Percentiles rank a stretch among this genome's conserved stretches.
Conservation (phyloP, 768 basidiomycete genomes). For the Cystobasidium ongulense region DNA sequence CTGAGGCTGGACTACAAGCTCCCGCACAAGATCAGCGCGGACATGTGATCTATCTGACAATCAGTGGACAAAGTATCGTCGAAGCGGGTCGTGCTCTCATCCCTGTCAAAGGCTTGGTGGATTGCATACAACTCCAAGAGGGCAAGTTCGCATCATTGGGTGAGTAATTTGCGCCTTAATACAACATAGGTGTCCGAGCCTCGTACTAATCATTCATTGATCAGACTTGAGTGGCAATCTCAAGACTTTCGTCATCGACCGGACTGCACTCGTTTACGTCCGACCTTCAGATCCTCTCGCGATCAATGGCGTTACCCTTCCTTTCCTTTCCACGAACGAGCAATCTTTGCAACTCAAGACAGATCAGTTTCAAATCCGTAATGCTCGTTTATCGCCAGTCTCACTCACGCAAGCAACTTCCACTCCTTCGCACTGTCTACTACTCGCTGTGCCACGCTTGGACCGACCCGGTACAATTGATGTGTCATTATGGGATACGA, state of each 20-base stretch:
- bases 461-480: background rate
- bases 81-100: background rate
- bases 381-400: background rate
- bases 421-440: background rate
- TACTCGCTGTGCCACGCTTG: background rate
- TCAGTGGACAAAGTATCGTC: background rate
- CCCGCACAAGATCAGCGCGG: background rate
- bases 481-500: constrained; percentile 5
- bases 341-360: background rate
- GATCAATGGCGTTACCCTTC: background rate
- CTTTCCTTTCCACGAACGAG: background rate
- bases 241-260: background rate
- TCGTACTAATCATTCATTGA: too few relatives aligned
- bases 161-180: background rate
- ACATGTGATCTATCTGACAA: background rate
- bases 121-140: background rate
- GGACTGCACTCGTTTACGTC: background rate
- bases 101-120: background rate
- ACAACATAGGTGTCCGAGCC: too few relatives aligned
- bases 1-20: background rate
- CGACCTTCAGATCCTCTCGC: background rate
- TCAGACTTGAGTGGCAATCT: background rate
- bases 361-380: background rate
- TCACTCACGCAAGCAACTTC: background rate
- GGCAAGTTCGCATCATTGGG: background rate